Base-by-base conservation (phyloP, 768 basidiomycete species). In the Sporobolomyces phaffii region DNA sequence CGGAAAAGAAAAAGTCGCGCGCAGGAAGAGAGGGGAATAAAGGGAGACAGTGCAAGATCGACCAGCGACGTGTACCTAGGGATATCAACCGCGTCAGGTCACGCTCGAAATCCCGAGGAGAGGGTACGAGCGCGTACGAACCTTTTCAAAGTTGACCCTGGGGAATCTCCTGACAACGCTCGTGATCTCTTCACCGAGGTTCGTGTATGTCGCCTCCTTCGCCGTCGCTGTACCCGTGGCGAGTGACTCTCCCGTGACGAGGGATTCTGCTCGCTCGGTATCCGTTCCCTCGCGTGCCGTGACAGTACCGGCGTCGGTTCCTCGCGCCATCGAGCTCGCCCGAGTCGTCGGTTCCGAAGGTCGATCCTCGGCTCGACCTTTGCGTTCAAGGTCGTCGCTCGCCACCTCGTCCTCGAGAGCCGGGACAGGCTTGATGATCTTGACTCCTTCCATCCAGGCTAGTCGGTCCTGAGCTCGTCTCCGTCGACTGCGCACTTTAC, bases 1-100 rank as follows among this genome's bases (percentile, higher is more conserved):
- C 1, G 94, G 92, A 74, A 97, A 97, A 2, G 84, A 86, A 79
- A 96, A 93, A 1, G 89, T 87, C 31, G 94, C 83, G 1, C 93
- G 86, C 26, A 72, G 47, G 58, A 72, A 68, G 88, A 87, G 24
- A 3, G 91, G 91, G 3, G 90, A 90, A 69, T 90, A 85, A 47
- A 97, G 79, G 6, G 90, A 89, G 51, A 96, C 81, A 2, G 90
- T 91, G 72, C 90, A 89, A 18, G 85, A 87, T 14, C 90, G 84
- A 72, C 79, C 78, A 17, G 75, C 75, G 36, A 80, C 66, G 64
- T 81, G 79, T 58, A 80, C 76, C 80, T 81, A 62, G 7, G 20
- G 17, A 11, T 17, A 9, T 9, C 38, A 9, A 17, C 5, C 26
- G 0, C 2, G 7, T 11, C 17, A 0, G 2, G n/a, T 26, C n/a